A percentile compares a stretch with the other conserved stretches of the same genome.
These are phyloP conservation scores for Parsonsia alboflavescens DNA, from an alignment of 257 asterid species.

Conservation along the genomic window DNA sequence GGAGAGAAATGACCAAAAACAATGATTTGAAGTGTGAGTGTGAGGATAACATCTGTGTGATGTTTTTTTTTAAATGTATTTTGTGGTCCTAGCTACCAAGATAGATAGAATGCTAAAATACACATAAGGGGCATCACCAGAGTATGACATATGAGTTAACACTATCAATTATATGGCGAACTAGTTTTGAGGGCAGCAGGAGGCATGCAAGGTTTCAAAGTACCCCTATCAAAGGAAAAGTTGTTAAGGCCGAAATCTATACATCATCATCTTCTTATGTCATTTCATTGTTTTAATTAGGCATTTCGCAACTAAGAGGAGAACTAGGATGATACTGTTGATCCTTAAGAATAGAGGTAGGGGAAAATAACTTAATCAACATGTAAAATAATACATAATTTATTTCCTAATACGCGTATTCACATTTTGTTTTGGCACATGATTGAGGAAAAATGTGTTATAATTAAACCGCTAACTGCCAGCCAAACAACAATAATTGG, in stretches of 20 bases:
- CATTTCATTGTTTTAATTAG: no score
- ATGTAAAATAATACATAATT: no score
- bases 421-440: background rate
- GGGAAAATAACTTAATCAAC: no score
- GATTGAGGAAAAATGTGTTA: background rate
- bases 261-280: background rate
- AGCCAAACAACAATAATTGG: background rate
- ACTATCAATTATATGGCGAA: background rate
- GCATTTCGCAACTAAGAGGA: no score
- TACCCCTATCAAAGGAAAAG: background rate
- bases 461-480: background rate
- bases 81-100: slow-evolving; percentile 13
- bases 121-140: slow-evolving; percentile 10
- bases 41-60: slow-evolving; percentile 1
- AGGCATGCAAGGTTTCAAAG: background rate
- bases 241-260: background rate
- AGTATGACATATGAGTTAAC: slow-evolving; percentile 8
- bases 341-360: no score
- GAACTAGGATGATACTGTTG: no score
- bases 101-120: background rate
- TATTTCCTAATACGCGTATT: no score
- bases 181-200: slow-evolving; percentile 2
- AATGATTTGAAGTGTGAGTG: slow-evolving; percentile 6
- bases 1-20: slow-evolving; percentile 9
- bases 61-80: background rate